These are phyloP conservation scores for Coniferiporia weirii DNA, from an alignment of 1,284 basidiomycete species.

Conservation along the genomic window DNA sequence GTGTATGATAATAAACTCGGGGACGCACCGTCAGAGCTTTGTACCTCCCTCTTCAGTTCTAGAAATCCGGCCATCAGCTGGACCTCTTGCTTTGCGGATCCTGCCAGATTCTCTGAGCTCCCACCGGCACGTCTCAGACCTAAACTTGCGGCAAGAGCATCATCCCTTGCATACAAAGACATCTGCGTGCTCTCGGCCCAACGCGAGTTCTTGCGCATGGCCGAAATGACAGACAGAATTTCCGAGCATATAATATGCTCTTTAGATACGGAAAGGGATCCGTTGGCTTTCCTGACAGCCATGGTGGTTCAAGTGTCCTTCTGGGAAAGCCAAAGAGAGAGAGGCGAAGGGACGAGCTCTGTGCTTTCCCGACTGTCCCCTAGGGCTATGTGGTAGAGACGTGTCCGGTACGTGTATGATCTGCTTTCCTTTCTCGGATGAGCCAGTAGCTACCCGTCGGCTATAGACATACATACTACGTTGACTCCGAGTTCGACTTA, in stretches of 20 bases:
- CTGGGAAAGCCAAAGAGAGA: not conserved
- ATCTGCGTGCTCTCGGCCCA: constrained; percentile 75
- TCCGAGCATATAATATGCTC: constrained; percentile 84
- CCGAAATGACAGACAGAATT: constrained; percentile 87
- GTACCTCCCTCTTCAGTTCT: constrained; percentile 73
- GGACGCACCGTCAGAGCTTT: constrained; percentile 65
- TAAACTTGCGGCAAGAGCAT: constrained; percentile 64
- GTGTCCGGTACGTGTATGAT: not conserved
- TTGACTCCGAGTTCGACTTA: not conserved
- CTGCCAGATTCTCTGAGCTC: constrained; percentile 31
- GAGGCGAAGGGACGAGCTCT: constrained; percentile 21
- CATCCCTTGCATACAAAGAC: constrained; percentile 45
- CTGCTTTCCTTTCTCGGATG: not conserved
- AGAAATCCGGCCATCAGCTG: constrained; percentile 90
- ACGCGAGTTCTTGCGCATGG: constrained; percentile 96
- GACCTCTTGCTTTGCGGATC: constrained; percentile 54
- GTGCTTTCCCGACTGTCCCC: too few species aligned
- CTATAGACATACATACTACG: not conserved
- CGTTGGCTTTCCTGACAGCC: constrained; percentile 10
- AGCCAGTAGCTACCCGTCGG: not conserved
- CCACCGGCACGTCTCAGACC: constrained; percentile 60
- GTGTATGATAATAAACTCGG: not conserved
- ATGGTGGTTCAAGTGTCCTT: constrained; percentile 2
- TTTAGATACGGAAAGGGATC: constrained; percentile 38
- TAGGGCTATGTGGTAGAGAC: not conserved